A percentile compares a stretch with the other conserved stretches of the same genome.
Conservation (phyloP, 1,139 yeast species). For the Saccharomyces hybrid region DNA sequence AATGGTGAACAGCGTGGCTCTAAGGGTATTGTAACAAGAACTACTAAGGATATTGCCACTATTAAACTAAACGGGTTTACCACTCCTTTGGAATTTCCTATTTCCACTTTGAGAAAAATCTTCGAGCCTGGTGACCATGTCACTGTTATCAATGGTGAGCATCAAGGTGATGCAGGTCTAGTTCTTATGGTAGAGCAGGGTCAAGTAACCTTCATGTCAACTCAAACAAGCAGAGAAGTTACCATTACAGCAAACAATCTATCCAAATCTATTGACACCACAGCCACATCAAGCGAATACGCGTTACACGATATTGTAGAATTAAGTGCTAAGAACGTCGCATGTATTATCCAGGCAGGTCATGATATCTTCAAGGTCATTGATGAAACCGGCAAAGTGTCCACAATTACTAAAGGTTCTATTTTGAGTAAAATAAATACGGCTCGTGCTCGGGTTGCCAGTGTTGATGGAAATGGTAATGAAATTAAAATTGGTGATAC, state of each 20-base stretch:
- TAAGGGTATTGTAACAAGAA: conserved; percentile 64
- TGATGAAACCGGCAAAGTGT: conserved; percentile 72
- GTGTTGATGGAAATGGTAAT: conserved; percentile 79
- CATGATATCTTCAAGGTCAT: conserved; percentile 80
- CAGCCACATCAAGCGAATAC: conserved; percentile 60
- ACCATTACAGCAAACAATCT: conserved; percentile 87
- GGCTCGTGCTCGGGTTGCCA: conserved; percentile 64
- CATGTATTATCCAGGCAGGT: conserved; percentile 84
- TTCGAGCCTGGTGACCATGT: conserved; percentile 93
- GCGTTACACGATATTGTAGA: conserved; percentile 88
- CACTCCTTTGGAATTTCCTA: conserved; percentile 62
- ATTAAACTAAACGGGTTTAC: conserved; percentile 42
- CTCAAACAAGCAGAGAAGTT: conserved; percentile 78
- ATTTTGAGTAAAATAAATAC: conserved; percentile 66
- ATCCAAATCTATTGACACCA: conserved; percentile 70
- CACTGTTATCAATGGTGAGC: conserved; percentile 84
- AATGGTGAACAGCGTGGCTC: conserved; percentile 93
- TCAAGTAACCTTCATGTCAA: conserved; percentile 81
- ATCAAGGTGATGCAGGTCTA: conserved; percentile 88
- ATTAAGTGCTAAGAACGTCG: conserved; percentile 77
- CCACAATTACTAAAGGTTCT: conserved; percentile 67
- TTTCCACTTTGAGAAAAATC: conserved; percentile 71
- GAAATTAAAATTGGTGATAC: conserved; percentile 87
- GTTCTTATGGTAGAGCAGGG: conserved; percentile 78
- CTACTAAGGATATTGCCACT: conserved; percentile 36